These are phyloP conservation scores for Albatrellus ellisii DNA, from an alignment of 768 basidiomycete genomes.

Conservation along the genomic window DNA sequence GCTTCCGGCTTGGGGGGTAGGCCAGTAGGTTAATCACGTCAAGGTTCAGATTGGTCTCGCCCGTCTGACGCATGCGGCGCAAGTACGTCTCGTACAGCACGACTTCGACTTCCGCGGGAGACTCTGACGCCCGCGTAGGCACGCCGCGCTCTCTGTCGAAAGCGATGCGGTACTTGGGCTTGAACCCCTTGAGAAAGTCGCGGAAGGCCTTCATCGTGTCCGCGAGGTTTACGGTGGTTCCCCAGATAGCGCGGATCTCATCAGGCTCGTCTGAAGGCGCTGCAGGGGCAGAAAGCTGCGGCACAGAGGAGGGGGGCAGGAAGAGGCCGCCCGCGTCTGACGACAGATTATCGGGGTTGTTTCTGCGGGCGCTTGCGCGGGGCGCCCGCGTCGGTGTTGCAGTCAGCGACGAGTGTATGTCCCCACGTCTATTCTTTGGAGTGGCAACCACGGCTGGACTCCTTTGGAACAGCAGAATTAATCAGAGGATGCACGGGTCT, in stretches of 20 bases:
- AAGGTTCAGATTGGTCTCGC: slow-evolving; percentile 87
- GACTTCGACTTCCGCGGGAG: slow-evolving; percentile 56
- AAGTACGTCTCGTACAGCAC: slow-evolving; percentile 72
- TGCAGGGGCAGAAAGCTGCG: slow-evolving; percentile 45
- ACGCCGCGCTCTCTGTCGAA: slow-evolving; percentile 56
- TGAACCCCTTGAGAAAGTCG: slow-evolving; percentile 85
- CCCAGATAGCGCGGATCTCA: slow-evolving; percentile 91
- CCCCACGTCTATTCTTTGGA: slow-evolving; percentile 69
- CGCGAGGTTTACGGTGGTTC: slow-evolving; percentile 85
- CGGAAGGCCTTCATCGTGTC: slow-evolving; percentile 88
- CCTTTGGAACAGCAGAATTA: slow-evolving; percentile 20
- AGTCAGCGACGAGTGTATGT: slow-evolving; percentile 76
- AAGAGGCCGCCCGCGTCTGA: slow-evolving; percentile 49
- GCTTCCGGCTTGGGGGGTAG: slow-evolving; percentile 73
- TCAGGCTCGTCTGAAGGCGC: slow-evolving; percentile 65
- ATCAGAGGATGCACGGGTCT: background rate
- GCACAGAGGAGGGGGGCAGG: slow-evolving; percentile 42
- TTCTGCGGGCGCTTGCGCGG: slow-evolving; percentile 24
- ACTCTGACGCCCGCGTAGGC: slow-evolving; percentile 32
- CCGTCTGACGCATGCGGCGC: slow-evolving; percentile 77
- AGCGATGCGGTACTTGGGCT: slow-evolving; percentile 71
- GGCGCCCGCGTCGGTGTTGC: slow-evolving; percentile 34
- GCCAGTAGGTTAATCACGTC: slow-evolving; percentile 79
- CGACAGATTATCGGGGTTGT: slow-evolving; percentile 28
- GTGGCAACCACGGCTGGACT: slow-evolving; percentile 41